A percentile compares a stretch with the other conserved stretches of the same genome.
These are phyloP conservation scores for Xanthoparmelia taractica DNA, from an alignment of 495 filamentous ascomycete species.

Conservation along the genomic window DNA sequence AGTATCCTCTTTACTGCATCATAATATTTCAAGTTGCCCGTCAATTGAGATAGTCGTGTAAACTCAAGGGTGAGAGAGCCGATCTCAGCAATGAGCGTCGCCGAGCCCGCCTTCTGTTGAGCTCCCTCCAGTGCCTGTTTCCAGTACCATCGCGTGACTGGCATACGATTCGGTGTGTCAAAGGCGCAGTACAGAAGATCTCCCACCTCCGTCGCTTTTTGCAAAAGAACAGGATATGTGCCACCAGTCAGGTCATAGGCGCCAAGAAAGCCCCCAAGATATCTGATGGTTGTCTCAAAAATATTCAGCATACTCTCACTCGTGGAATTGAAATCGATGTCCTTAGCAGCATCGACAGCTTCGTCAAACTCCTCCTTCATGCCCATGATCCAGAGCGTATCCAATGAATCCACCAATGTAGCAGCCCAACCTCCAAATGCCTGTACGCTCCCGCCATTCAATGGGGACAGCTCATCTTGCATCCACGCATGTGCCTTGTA, in stretches of 20 bases:
- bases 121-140: constrained; percentile 30
- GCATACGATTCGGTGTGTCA: constrained; percentile 94
- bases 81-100: constrained; percentile 65
- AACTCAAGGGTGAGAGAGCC: constrained; percentile 88
- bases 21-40: constrained; percentile 76
- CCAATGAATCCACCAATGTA: constrained; percentile 52
- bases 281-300: constrained; percentile 85
- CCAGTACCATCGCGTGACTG: constrained; percentile 52
- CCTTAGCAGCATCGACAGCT: constrained; percentile 45
- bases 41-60: constrained; percentile 85
- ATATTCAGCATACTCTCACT: constrained; percentile 55
- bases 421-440: constrained; percentile 58
- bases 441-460: constrained; percentile 45
- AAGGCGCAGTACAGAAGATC: constrained; percentile 86
- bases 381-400: constrained; percentile 58
- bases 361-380: constrained; percentile 52
- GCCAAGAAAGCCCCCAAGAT: constrained; percentile 73
- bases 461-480: constrained; percentile 67
- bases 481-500: constrained; percentile 73
- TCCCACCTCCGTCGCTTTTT: constrained; percentile 79
- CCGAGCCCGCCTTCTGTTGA: constrained; percentile 36
- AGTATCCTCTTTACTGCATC: constrained; percentile 89
- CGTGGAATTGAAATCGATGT: constrained; percentile 49
- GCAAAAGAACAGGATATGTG: constrained; percentile 59
- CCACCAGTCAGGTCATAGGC: constrained; percentile 73